Evolutionary conservation across 78 protist species (phyloP), one percentile per base, ranked within the genome.

Genomic region (Trichosphaerium sp.): DNA sequence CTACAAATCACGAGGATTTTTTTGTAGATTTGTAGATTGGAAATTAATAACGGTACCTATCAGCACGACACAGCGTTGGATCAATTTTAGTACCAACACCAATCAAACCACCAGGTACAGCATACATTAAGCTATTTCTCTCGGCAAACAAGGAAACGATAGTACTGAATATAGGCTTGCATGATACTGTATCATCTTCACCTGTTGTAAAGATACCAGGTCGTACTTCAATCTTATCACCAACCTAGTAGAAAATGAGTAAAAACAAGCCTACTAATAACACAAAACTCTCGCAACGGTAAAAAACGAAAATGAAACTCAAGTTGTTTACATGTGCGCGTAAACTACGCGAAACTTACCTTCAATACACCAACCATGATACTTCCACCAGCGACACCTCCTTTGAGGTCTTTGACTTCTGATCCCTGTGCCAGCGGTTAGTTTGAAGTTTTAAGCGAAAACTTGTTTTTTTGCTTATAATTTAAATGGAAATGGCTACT

Each of bases 81-180:
- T 98, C 99, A 73, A 98, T 91, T 59, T 73, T 59, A 38, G 99
- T 97, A 37, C 99, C 99, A 21, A 98, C 97, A 72, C 99, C 99
- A 73, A 98, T 97, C 43, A 98, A 71, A 21, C 99, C 99, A 18
- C 99, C 99, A 31, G 99, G 99, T 25, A 96, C 97, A 65, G 99
- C 99, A 65, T 61, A 96, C 68, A 82, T 75, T 28, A 98, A 89
- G 31, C 70, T 82, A 80, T 94, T 96, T 38, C 83, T 48, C 76
- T 96, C 99, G 29, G 99, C 71, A 51, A 58, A 71, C 58, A 97
- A 97, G 2, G 97, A 74, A 32, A 94, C 63, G 54, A 95, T 82
- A 23, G 66, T 38, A 18, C 94, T 68, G 63, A 42, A 38, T 71
- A 98, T 87, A 47, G 99, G 98, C 2, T 40, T 15, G 71, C 97